A percentile compares a stretch with the other conserved stretches of the same genome.
phyloP scores from a whole-genome alignment of 805 yeast genomes.

The Hanseniaspora osmophila region DNA sequence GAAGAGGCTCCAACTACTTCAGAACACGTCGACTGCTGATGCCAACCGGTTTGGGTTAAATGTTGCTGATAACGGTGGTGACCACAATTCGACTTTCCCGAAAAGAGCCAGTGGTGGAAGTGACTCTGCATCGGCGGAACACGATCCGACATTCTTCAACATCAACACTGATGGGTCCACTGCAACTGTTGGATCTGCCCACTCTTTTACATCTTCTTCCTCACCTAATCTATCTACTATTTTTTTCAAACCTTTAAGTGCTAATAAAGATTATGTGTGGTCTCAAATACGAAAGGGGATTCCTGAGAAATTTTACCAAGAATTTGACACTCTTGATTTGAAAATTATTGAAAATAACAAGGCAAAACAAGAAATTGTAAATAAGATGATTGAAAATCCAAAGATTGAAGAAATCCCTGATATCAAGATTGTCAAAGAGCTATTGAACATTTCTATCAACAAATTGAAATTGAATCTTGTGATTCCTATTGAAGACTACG shows the following conservation, averaged over 20 bases:
- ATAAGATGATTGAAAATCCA: slow-evolving; percentile 1
- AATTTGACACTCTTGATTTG: slow-evolving; percentile 3
- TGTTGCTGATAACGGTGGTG: too few relatives aligned
- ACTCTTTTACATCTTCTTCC: neutral
- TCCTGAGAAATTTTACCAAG: neutral
- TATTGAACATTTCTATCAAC: neutral
- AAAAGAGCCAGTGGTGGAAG: too few relatives aligned
- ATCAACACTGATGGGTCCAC: too few relatives aligned
- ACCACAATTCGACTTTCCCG: too few relatives aligned
- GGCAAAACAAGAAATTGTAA: neutral
- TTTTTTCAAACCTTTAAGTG: neutral
- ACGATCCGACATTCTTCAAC: too few relatives aligned
- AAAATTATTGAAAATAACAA: neutral
- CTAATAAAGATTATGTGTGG: neutral
- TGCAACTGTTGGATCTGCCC: neutral
- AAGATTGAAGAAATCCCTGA: neutral
- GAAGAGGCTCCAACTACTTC: too few relatives aligned
- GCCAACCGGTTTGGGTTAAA: too few relatives aligned
- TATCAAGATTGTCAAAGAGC: slow-evolving; percentile 1
- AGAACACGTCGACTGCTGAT: too few relatives aligned
- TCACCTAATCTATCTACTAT: neutral
- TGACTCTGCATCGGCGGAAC: too few relatives aligned
- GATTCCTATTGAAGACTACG: slow-evolving; percentile 3
- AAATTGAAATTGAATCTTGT: neutral
- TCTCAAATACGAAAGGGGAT: neutral